A percentile compares a stretch with the other conserved stretches of the same genome.
phyloP scores from a whole-genome alignment of 352 stramenopile genomes.

The Phytophthora cajani region DNA sequence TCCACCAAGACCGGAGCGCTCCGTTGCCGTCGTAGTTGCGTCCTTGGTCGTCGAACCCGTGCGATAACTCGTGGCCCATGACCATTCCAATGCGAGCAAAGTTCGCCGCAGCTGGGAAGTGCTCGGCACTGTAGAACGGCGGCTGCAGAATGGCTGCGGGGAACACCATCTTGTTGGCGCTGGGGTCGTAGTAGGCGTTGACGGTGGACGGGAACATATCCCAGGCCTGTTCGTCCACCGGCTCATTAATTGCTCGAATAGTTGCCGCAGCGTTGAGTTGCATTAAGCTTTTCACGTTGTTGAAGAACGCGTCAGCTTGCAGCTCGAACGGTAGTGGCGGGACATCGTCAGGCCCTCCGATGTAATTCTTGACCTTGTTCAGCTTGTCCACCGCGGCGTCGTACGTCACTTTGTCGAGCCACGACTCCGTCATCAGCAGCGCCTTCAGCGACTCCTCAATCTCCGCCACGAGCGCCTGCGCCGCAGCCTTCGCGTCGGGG shows the following conservation, averaged over 20 bases:
- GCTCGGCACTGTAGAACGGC: conserved; percentile 73
- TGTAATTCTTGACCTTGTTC: conserved; percentile 81
- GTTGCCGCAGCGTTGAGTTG: conserved; percentile 35
- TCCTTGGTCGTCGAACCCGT: conserved; percentile 95
- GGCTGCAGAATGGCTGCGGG: conserved; percentile 93
- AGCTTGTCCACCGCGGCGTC: conserved; percentile 90
- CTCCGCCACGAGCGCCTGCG: conserved; percentile 82
- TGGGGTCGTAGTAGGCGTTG: conserved; percentile 86
- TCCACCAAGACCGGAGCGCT: conserved; percentile 94
- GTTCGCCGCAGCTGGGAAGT: conserved; percentile 89
- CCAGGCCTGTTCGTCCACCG: conserved; percentile 68
- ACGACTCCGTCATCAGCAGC: conserved; percentile 83
- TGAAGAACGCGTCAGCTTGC: conserved; percentile 54
- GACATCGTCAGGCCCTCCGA: conserved; percentile 61
- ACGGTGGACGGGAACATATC: conserved; percentile 93
- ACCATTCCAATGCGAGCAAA: conserved; percentile 93
- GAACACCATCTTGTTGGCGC: conserved; percentile 93
- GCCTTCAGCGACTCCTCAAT: conserved; percentile 86
- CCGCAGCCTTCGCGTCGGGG: conserved; percentile 70
- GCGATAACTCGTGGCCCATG: conserved; percentile 94
- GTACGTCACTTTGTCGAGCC: conserved; percentile 89
- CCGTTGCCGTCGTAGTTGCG: conserved; percentile 86
- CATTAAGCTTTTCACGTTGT: conserved; percentile 58
- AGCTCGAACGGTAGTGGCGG: conserved; percentile 62
- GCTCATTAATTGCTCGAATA: conserved; percentile 46